phyloP scores from a whole-genome alignment of 1,284 basidiomycete species.

The Puccinia polysora region DNA sequence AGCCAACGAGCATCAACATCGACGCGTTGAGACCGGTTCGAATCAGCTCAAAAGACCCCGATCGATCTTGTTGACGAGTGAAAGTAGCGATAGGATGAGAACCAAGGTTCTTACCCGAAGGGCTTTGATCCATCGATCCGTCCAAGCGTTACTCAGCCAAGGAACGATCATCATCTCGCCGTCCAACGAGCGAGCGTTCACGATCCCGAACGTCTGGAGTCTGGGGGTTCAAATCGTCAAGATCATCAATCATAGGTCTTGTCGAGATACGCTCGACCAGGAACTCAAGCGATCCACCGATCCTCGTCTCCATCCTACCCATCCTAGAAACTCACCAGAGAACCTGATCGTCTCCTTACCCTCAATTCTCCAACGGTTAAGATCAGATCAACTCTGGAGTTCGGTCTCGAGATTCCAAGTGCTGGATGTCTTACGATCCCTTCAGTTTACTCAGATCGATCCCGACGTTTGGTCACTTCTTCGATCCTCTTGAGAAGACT shows the following conservation, averaged over 20 bases:
- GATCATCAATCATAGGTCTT: constrained; percentile 7
- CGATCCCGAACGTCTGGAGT: not conserved
- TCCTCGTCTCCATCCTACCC: not conserved
- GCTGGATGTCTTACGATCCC: not conserved
- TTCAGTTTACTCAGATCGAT: not conserved
- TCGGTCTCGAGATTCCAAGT: not conserved
- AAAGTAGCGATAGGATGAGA: not conserved
- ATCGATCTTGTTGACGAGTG: not conserved
- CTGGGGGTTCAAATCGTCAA: constrained; percentile 5
- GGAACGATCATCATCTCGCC: constrained; percentile 15
- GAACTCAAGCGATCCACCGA: too few species aligned
- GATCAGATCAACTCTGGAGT: not conserved
- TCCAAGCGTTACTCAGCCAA: constrained; percentile 1
- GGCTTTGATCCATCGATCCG: not conserved
- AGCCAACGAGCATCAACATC: not conserved
- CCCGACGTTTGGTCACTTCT: constrained; percentile 4
- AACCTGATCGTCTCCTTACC: too few species aligned
- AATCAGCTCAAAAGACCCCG: not conserved
- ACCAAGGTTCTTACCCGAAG: not conserved
- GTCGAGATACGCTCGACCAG: too few species aligned
- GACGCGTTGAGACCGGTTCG: too few species aligned
- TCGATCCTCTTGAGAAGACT: not conserved
- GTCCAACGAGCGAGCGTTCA: not conserved
- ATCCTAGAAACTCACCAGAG: too few species aligned
- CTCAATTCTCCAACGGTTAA: not conserved